These are phyloP conservation scores for Candida labiduridarum DNA, from an alignment of 1,139 yeast genomes.

Conservation along the genomic window DNA sequence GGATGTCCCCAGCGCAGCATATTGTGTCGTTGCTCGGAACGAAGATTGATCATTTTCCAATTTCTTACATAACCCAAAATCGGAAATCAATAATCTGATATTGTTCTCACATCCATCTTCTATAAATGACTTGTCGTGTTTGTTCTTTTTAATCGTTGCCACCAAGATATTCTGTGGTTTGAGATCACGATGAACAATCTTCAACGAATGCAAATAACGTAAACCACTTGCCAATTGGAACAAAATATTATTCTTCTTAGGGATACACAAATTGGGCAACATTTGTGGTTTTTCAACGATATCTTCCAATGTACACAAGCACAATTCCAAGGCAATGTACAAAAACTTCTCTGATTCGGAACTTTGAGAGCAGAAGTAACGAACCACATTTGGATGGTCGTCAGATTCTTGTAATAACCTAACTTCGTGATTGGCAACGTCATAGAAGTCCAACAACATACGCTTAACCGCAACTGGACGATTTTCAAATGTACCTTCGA, in stretches of 20 bases:
- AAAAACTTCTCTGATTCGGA: conserved; percentile 72
- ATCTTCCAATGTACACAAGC: conserved; percentile 88
- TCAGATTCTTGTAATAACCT: conserved; percentile 88
- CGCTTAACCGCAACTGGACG: conserved; percentile 96
- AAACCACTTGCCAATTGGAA: conserved; percentile 84
- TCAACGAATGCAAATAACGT: conserved; percentile 82
- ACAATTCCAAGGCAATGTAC: conserved; percentile 90
- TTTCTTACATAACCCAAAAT: conserved; percentile 93
- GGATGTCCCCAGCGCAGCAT: conserved; percentile 89
- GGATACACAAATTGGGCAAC: conserved; percentile 29
- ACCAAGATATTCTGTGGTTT: conserved; percentile 95
- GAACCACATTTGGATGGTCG: conserved; percentile 91
- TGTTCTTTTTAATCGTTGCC: conserved; percentile 53
- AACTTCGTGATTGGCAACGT: conserved; percentile 94
- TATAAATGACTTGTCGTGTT: conserved; percentile 7
- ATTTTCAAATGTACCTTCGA: conserved; percentile 84
- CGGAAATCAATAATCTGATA: conserved; percentile 79
- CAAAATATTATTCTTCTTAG: conserved; percentile 51
- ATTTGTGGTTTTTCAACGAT: conserved; percentile 60
- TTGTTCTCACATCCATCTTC: conserved; percentile 16
- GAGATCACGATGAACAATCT: conserved; percentile 92
- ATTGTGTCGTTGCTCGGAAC: conserved; percentile 87
- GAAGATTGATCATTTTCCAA: conserved; percentile 91
- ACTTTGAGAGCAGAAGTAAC: conserved; percentile 90
- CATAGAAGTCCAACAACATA: conserved; percentile 90